Percentiles rank a stretch among this genome's conserved stretches.
Conservation (phyloP, 805 yeast genomes). For the Komagataella populi region DNA sequence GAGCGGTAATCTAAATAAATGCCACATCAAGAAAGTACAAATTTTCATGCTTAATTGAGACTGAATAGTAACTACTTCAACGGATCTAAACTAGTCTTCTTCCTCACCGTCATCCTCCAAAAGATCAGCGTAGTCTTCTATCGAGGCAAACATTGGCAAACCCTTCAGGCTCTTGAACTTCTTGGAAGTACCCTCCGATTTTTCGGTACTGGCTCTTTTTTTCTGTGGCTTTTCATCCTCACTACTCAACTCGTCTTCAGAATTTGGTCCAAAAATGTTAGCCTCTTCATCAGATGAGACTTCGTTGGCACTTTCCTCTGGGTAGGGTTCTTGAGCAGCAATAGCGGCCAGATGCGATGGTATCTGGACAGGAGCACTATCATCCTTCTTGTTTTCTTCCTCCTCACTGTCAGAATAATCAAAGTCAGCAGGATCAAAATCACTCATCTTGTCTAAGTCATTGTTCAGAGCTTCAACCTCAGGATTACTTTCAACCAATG, state of each 20-base stretch:
- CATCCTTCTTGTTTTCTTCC: conserved; percentile 20
- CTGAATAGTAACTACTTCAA: neutral
- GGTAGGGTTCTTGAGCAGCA: conserved; percentile 23
- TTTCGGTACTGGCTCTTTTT: conserved; percentile 12
- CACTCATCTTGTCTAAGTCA: conserved; percentile 22
- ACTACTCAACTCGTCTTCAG: conserved; percentile 12
- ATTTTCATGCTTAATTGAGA: neutral
- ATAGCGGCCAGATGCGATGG: conserved; percentile 21
- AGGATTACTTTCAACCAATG: conserved; percentile 41
- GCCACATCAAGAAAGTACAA: neutral
- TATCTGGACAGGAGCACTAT: conserved; percentile 16
- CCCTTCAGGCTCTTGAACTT: conserved; percentile 44
- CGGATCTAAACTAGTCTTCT: neutral
- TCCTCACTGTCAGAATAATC: conserved; percentile 12
- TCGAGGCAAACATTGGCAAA: conserved; percentile 80
- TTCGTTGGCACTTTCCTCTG: conserved; percentile 13
- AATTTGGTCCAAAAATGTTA: conserved; percentile 6
- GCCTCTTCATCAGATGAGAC: conserved; percentile 6
- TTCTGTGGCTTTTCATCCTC: conserved; percentile 10
- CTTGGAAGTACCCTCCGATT: conserved; percentile 20
- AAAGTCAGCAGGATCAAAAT: conserved; percentile 24
- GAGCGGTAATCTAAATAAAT: neutral
- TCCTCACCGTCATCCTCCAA: conserved; percentile 52
- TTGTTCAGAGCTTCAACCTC: conserved; percentile 37
- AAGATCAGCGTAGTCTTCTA: conserved; percentile 72